A percentile compares a stretch with the other conserved stretches of the same genome.
Conservation (phyloP, 2,329 filamentous ascomycete genomes). For the Xenosphaeropsis pyriputrescens region DNA sequence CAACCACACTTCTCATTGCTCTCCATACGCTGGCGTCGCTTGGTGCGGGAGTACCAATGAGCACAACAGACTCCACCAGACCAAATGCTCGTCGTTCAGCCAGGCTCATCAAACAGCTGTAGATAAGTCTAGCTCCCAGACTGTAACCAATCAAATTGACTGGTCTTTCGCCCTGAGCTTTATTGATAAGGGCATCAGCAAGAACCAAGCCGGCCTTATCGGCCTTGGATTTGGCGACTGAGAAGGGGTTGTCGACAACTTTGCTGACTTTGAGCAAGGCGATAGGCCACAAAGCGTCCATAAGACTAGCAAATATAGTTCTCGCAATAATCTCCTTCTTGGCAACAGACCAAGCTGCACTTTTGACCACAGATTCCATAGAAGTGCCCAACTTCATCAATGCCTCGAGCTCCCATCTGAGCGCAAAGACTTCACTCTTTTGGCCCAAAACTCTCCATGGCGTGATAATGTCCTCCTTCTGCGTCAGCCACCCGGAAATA, state of each 20-base stretch:
- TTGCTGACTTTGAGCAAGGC: constrained; percentile 50
- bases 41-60: constrained; percentile 74
- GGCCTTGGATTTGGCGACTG: constrained; percentile 39
- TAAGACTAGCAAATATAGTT: constrained; percentile 49
- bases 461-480: constrained; percentile 58
- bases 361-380: constrained; percentile 64
- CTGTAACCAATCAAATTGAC: constrained; percentile 48
- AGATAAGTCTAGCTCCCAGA: constrained; percentile 47
- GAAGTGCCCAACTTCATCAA: constrained; percentile 65
- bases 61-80: constrained; percentile 48
- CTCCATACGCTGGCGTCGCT: constrained; percentile 61
- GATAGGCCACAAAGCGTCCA: constrained; percentile 57
- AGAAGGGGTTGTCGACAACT: constrained; percentile 48
- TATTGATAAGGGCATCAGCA: constrained; percentile 59
- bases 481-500: constrained; percentile 73
- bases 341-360: constrained; percentile 52
- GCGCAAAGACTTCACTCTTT: constrained; percentile 63
- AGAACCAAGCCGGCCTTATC: constrained; percentile 48
- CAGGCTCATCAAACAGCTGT: constrained; percentile 42
- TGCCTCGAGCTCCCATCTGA: constrained; percentile 71
- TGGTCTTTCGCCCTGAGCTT: constrained; percentile 49
- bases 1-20: constrained; percentile 62
- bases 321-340: constrained; percentile 34
- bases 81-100: constrained; percentile 49
- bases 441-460: constrained; percentile 68